Percentiles rank a stretch among this genome's conserved stretches.
These are phyloP conservation scores for Passalora sequoiae DNA, from an alignment of 2,329 filamentous ascomycete genomes.

Conservation along the genomic window DNA sequence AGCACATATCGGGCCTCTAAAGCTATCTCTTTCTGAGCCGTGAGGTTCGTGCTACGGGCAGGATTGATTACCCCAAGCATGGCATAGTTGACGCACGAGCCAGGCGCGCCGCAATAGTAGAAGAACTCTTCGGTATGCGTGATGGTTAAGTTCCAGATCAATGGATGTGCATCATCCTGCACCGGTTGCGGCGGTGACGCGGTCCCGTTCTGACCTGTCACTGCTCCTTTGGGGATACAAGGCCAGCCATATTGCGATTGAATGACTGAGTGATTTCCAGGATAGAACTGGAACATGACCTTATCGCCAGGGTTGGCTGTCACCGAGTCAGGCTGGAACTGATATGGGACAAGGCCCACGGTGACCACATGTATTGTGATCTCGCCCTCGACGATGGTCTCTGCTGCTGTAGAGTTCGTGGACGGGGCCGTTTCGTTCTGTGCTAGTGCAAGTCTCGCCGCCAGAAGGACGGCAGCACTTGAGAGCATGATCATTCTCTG, in stretches of 20 bases:
- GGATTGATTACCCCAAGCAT: slow-evolving; percentile 76
- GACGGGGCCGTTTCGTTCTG: not conserved
- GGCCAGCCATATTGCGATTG: slow-evolving; percentile 37
- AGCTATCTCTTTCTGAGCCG: slow-evolving; percentile 25
- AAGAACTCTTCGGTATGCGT: slow-evolving; percentile 62
- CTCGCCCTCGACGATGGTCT: slow-evolving; percentile 8
- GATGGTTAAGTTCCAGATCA: slow-evolving; percentile 37
- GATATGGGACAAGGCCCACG: slow-evolving; percentile 34
- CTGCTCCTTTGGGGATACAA: slow-evolving; percentile 33
- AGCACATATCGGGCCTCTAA: not conserved
- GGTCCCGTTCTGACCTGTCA: slow-evolving; percentile 18
- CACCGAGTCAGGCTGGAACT: slow-evolving; percentile 2
- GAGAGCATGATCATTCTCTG: not conserved
- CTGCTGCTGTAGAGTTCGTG: not conserved
- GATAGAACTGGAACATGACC: slow-evolving; percentile 38
- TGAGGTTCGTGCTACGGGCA: slow-evolving; percentile 27
- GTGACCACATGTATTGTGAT: slow-evolving; percentile 30
- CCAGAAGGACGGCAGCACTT: not conserved
- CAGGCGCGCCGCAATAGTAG: slow-evolving; percentile 63
- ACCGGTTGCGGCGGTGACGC: slow-evolving; percentile 13
- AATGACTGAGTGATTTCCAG: slow-evolving; percentile 40
- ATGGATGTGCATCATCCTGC: slow-evolving; percentile 10
- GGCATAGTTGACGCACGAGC: slow-evolving; percentile 57
- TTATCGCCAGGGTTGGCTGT: slow-evolving; percentile 35
- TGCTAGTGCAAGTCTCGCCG: too few species aligned